Evolutionary conservation across 192 early-diverging fungal species (phyloP).

Genomic region (Coemansia sp.): DNA sequence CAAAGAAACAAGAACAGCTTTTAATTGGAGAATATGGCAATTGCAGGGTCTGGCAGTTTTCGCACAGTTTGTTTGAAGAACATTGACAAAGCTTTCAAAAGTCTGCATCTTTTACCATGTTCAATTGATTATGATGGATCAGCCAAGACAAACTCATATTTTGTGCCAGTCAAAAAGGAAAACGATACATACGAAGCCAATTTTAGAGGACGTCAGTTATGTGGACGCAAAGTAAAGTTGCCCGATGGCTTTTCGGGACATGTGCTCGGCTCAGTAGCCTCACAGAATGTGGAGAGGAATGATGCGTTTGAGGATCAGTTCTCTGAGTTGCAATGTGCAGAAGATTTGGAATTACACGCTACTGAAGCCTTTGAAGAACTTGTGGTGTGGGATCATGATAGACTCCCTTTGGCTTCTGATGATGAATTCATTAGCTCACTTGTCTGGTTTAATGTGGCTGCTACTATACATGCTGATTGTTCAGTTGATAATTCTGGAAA

Average conservation of each 20-base stretch:
- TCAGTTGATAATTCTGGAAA: not conserved
- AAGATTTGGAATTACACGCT: conserved; percentile 25
- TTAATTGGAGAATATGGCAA: not conserved
- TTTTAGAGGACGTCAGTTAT: conserved; percentile 47
- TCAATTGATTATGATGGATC: conserved; percentile 33
- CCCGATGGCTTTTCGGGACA: conserved; percentile 30
- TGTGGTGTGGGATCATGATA: conserved; percentile 49
- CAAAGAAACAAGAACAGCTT: not conserved
- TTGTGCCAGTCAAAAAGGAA: conserved; percentile 18
- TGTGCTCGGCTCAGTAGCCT: conserved; percentile 19
- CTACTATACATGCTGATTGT: conserved; percentile 44
- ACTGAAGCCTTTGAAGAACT: conserved; percentile 19
- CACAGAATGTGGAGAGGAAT: conserved; percentile 1
- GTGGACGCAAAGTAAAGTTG: conserved; percentile 19
- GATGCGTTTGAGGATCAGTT: conserved; percentile 30
- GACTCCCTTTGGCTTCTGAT: conserved; percentile 26
- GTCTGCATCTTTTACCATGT: conserved; percentile 33
- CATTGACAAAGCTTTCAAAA: not conserved
- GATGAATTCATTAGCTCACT: conserved; percentile 43
- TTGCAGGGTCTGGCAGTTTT: not conserved
- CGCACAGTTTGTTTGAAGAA: conserved; percentile 12
- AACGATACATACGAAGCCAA: conserved; percentile 23
- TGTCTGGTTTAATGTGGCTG: conserved; percentile 31
- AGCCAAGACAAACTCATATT: conserved; percentile 33
- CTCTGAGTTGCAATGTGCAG: conserved; percentile 7